These are phyloP conservation scores for Cicer yamashitae DNA, from an alignment of 306 rosid genomes.

Conservation along the genomic window DNA sequence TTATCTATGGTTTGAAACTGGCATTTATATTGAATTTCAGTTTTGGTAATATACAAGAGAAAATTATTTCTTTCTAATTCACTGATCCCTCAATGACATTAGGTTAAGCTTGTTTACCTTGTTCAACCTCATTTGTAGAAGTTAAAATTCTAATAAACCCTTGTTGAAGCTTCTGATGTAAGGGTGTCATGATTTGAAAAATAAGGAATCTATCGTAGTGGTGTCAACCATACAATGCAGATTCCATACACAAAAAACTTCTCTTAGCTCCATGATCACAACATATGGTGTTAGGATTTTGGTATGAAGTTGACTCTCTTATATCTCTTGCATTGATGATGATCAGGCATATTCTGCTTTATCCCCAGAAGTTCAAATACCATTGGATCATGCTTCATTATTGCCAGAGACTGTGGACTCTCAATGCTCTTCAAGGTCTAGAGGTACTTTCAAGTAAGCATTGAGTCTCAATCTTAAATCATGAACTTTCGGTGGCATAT, in stretches of 20 bases:
- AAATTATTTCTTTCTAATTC: slow-evolving; percentile 22
- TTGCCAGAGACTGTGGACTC: slow-evolving; percentile 43
- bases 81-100: slow-evolving; percentile 23
- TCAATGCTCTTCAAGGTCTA: slow-evolving; percentile 46
- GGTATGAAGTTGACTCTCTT: slow-evolving; percentile 34
- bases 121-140: slow-evolving; percentile 34
- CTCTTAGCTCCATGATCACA: slow-evolving; percentile 11
- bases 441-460: slow-evolving; percentile 51
- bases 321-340: slow-evolving; percentile 46
- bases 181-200: background rate
- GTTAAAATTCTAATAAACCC: slow-evolving; percentile 8
- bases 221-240: slow-evolving; percentile 16
- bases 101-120: background rate
- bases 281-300: slow-evolving; percentile 32
- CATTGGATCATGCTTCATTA: slow-evolving; percentile 46
- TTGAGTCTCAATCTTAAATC: slow-evolving; percentile 34
- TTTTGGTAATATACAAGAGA: slow-evolving; percentile 23
- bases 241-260: slow-evolving; percentile 7
- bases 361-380: slow-evolving; percentile 51
- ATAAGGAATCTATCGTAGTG: slow-evolving; percentile 25
- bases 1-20: slow-evolving; percentile 16
- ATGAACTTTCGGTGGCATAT: slow-evolving; percentile 19
- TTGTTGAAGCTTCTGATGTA: slow-evolving; percentile 20
- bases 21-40: slow-evolving; percentile 13
- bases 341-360: slow-evolving; percentile 47